A percentile compares a stretch with the other conserved stretches of the same genome.
These are phyloP conservation scores for Sclerotinia nivalis DNA, from an alignment of 2,329 filamentous ascomycete genomes.

Conservation along the genomic window DNA sequence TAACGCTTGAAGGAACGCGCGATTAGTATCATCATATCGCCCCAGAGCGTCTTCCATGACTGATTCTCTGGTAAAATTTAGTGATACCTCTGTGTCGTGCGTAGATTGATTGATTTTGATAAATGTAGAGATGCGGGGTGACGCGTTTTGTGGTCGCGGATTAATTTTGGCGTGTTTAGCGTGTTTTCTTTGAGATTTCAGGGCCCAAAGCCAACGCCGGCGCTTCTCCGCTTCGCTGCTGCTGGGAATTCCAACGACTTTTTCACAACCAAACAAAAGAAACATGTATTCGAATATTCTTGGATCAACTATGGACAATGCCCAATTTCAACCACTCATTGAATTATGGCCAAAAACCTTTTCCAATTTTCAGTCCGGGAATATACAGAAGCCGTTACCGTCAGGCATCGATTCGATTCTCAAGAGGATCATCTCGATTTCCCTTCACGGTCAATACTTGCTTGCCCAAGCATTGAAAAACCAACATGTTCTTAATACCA, in stretches of 20 bases:
- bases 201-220: not conserved
- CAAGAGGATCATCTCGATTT: not conserved
- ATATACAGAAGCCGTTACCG: no score
- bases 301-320: not conserved
- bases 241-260: no score
- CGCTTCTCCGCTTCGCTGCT: no score
- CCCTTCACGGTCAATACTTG: not conserved
- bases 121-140: constrained; percentile 3
- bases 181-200: not conserved
- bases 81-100: not conserved
- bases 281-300: not conserved
- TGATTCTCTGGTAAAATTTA: not conserved
- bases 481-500: not conserved
- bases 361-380: no score
- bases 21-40: constrained; percentile 61
- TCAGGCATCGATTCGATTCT: not conserved
- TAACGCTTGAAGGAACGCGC: constrained; percentile 88
- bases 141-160: constrained; percentile 16
- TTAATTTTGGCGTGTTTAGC: constrained; percentile 7
- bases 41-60: constrained; percentile 3
- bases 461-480: not conserved
- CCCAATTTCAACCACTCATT: not conserved
- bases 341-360: no score
- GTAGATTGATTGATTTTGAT: not conserved
- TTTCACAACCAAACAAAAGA: not conserved